Base-by-base conservation (phyloP, 495 filamentous ascomycete genomes). In the Annulohypoxylon stygium region DNA sequence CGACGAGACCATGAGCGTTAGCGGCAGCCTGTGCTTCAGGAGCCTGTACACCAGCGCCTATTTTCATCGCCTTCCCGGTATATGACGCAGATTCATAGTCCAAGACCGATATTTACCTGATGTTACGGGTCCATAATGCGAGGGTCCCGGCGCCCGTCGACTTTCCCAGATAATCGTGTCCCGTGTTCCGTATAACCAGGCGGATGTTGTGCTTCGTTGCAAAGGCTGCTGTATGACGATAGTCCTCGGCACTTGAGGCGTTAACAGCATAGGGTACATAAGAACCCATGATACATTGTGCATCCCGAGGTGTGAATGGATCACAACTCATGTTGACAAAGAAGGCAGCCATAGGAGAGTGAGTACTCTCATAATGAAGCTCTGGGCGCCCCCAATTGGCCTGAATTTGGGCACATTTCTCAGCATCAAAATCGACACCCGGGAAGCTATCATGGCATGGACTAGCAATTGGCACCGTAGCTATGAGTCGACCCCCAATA, bases 41-140 rank as follows among this genome's bases (percentile, higher is more conserved):
- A 7, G 81, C 88, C 74, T 88, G 85, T 2, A 90, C 82, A 51
- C 90, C 90, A 26, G 89, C 84, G 16, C 89, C 89, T 39, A 91
- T 67, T 66, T 86, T 87, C 65, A 90, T 79, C 4, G 88, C 85
- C 0, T 82, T 76, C 0, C 85, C 84, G 5, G 67, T 73, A 60
- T 83, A 86, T 53, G 55, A 59, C 6, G 66, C 36, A 0, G 59
- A 62, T 53, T 78, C 81, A 8, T 79, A 68, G 55, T 78, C 50
- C n/a, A 74, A 48, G 47, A 79, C 78, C 4, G 78, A 61, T 11
- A 82, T 79, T 7, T 80, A 64, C 68, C 85, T 86, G 36, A 88
- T 71, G 20, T 84, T 65, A 48, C 87, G 85, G 1, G 86, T 88
- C 85, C 85, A 89, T 48, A 88, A 66, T 39, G 76, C 81, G 12